phyloP scores from a whole-genome alignment of 2,329 filamentous ascomycete genomes.

The Monosporascus cannonballus region DNA sequence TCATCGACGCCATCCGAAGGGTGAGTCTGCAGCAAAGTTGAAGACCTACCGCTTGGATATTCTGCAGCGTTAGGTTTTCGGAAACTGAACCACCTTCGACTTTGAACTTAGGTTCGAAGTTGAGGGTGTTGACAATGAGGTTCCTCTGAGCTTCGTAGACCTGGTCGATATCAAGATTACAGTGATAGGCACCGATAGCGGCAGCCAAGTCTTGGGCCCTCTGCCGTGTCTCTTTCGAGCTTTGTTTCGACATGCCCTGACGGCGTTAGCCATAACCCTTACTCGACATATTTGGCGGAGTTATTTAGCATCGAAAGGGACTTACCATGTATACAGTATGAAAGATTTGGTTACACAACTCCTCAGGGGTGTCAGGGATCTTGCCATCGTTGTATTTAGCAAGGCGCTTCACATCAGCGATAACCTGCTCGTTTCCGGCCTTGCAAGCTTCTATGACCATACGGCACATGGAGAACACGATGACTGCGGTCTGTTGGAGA shows the following conservation, averaged over 20 bases:
- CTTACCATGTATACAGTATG: conserved; percentile 56
- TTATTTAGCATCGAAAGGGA: no score
- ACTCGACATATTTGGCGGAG: background rate
- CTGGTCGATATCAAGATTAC: conserved; percentile 67
- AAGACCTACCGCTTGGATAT: conserved; percentile 50
- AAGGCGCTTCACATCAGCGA: conserved; percentile 32
- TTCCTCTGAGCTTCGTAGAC: conserved; percentile 55
- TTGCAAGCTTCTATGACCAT: conserved; percentile 48
- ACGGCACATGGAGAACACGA: conserved; percentile 44
- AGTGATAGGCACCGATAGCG: conserved; percentile 65
- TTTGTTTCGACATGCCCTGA: conserved; percentile 58
- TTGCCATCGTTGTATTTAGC: conserved; percentile 21
- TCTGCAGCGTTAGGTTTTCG: conserved; percentile 62
- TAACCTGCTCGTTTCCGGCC: conserved; percentile 31
- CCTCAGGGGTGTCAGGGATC: conserved; percentile 50
- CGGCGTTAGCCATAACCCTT: background rate
- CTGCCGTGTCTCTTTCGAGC: conserved; percentile 58
- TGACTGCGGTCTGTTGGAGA: conserved; percentile 18
- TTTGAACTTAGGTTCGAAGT: conserved; percentile 50
- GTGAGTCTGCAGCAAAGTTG: no score
- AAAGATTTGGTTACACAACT: conserved; percentile 44
- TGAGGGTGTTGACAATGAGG: conserved; percentile 51
- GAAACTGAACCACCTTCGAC: conserved; percentile 55
- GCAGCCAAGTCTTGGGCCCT: conserved; percentile 56
- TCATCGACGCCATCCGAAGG: background rate